These are phyloP conservation scores for Chloroidium sp. DNA, from an alignment of 163 green algal species.

Conservation along the genomic window DNA sequence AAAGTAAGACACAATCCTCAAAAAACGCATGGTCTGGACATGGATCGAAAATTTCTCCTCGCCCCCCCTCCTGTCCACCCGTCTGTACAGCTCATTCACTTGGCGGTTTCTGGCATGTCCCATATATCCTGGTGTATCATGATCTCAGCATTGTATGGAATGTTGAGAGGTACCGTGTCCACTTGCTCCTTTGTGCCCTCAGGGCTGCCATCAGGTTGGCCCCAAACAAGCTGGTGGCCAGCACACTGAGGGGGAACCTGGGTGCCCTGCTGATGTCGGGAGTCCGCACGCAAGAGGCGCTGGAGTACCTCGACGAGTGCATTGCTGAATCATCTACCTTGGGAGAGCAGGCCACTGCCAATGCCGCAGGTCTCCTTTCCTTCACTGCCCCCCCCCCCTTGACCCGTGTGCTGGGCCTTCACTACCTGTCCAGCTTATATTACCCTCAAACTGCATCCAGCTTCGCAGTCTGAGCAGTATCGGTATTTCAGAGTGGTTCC, in stretches of 20 bases:
- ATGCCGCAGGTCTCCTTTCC: too few relatives aligned
- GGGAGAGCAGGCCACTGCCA: too few relatives aligned
- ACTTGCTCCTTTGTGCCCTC: neutral
- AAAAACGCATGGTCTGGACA: too few relatives aligned
- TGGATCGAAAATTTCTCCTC: neutral
- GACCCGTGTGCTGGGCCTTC: too few relatives aligned
- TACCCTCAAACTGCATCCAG: too few relatives aligned
- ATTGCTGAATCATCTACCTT: neutral
- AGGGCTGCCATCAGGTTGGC: slow-evolving; percentile 12
- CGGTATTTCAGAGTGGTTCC: too few relatives aligned
- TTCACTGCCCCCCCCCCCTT: too few relatives aligned
- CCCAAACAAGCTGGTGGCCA: neutral
- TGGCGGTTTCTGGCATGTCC: neutral
- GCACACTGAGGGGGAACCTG: slow-evolving; percentile 16
- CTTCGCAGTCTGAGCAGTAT: too few relatives aligned
- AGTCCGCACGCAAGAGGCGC: slow-evolving; percentile 15
- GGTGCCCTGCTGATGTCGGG: slow-evolving; percentile 29
- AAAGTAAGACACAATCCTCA: neutral
- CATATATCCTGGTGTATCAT: neutral
- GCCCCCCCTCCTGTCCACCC: neutral
- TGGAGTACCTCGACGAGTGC: slow-evolving; percentile 7
- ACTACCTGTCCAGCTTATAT: too few relatives aligned
- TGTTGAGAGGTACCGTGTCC: neutral
- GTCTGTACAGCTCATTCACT: neutral
- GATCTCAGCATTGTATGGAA: neutral